Percentiles rank a stretch among this genome's conserved stretches.
These are phyloP conservation scores for Ophiostoma montium DNA, from an alignment of 2,329 filamentous ascomycete species.

Conservation along the genomic window DNA sequence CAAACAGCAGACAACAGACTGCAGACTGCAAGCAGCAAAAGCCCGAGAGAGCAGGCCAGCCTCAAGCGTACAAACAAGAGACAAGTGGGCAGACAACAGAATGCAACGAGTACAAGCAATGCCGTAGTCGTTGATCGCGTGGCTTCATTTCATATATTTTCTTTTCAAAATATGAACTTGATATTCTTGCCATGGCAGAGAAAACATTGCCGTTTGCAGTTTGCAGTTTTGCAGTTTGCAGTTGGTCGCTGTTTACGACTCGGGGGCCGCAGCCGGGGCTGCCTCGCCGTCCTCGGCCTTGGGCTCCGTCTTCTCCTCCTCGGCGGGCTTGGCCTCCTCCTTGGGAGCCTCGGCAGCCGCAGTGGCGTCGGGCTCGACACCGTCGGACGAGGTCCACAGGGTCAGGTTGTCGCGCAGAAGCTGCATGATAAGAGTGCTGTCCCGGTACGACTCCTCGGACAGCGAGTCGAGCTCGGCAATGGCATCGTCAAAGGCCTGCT, in stretches of 20 bases:
- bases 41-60: not conserved
- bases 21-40: not conserved
- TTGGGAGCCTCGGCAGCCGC: conserved; percentile 20
- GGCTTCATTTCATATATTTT: not conserved
- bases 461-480: conserved; percentile 97
- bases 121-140: not conserved
- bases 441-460: conserved; percentile 95
- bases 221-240: not conserved
- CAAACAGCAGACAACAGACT: not conserved
- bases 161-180: conserved; percentile 1
- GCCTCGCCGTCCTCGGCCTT: conserved; percentile 7
- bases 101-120: not conserved
- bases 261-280: conserved; percentile 2
- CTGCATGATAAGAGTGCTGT: conserved; percentile 99
- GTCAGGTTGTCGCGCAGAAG: conserved; percentile 95
- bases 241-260: conserved; percentile 6
- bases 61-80: not conserved
- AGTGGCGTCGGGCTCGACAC: conserved; percentile 55
- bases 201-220: not conserved
- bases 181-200: not conserved
- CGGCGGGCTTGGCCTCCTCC: conserved; percentile 27
- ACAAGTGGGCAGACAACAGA: not conserved
- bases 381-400: conserved; percentile 93
- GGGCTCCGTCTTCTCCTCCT: conserved; percentile 21
- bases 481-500: conserved; percentile 91